Conservation (phyloP, 768 basidiomycete species). For the Crassisporium funariophilum region DNA sequence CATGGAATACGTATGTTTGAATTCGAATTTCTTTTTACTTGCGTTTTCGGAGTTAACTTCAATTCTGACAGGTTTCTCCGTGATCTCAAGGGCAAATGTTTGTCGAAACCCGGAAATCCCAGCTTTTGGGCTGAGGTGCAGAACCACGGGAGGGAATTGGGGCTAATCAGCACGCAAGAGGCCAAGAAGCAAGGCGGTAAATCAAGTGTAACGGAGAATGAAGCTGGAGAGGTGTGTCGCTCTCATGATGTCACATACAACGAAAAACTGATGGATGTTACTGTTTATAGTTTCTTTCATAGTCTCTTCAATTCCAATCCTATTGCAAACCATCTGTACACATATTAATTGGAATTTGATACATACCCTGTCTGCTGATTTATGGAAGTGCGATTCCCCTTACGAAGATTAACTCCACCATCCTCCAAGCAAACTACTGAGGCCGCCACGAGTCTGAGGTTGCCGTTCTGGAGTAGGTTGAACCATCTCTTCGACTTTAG, state of each 20-base stretch:
- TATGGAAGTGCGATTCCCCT: not conserved
- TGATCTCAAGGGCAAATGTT: constrained; percentile 59
- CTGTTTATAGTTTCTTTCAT: too few species aligned
- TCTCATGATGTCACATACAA: not conserved
- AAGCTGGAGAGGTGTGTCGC: constrained; percentile 52
- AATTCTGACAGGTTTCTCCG: constrained; percentile 54
- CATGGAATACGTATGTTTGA: constrained; percentile 79
- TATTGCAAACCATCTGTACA: too few species aligned
- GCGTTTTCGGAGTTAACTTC: not conserved
- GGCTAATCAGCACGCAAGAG: constrained; percentile 65
- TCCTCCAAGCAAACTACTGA: constrained; percentile 71
- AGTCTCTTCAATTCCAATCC: too few species aligned
- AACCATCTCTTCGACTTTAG: constrained; percentile 57
- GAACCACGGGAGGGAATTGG: constrained; percentile 50
- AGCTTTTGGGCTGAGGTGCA: constrained; percentile 68
- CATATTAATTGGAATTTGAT: too few species aligned
- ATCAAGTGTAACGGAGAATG: constrained; percentile 56
- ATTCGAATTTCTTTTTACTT: not conserved
- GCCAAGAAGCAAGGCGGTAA: constrained; percentile 59
- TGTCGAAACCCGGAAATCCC: constrained; percentile 56
- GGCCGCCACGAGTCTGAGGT: constrained; percentile 49
- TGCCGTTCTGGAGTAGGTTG: constrained; percentile 53
- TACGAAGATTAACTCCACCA: constrained; percentile 66
- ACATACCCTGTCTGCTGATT: not conserved
- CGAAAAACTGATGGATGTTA: not conserved